These are phyloP conservation scores for Solanum chacoense DNA, from an alignment of 305 asterid species.

Conservation along the genomic window DNA sequence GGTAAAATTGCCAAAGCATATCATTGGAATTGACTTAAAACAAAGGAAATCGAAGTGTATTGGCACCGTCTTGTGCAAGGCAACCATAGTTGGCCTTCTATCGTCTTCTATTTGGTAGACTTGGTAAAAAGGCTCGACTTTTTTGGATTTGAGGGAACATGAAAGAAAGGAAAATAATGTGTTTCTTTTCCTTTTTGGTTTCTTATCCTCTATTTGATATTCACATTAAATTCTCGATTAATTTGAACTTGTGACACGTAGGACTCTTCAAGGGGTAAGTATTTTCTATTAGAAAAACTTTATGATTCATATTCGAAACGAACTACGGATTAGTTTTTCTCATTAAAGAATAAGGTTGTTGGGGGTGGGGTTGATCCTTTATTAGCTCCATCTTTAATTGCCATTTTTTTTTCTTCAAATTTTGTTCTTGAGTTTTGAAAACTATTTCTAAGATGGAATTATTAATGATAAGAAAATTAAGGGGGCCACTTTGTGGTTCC, in stretches of 20 bases:
- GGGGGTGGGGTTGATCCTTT: neutral
- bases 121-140: neutral
- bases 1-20: neutral
- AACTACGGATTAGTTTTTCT: neutral
- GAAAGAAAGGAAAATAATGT: neutral
- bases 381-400: neutral
- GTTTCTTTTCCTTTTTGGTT: neutral
- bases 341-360: neutral
- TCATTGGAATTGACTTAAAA: neutral
- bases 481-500: neutral
- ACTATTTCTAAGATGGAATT: neutral
- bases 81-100: neutral
- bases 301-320: neutral
- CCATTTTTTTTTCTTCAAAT: neutral
- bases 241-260: rapidly evolving
- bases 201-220: rapidly evolving
- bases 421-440: neutral
- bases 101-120: neutral
- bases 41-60: neutral
- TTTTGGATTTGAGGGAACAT: neutral
- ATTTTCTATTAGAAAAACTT: neutral
- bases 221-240: neutral
- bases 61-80: neutral
- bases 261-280: neutral
- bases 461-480: neutral